Evolutionary conservation across 1,284 basidiomycete species (phyloP).

Genomic region (Porodaedalea pini): DNA sequence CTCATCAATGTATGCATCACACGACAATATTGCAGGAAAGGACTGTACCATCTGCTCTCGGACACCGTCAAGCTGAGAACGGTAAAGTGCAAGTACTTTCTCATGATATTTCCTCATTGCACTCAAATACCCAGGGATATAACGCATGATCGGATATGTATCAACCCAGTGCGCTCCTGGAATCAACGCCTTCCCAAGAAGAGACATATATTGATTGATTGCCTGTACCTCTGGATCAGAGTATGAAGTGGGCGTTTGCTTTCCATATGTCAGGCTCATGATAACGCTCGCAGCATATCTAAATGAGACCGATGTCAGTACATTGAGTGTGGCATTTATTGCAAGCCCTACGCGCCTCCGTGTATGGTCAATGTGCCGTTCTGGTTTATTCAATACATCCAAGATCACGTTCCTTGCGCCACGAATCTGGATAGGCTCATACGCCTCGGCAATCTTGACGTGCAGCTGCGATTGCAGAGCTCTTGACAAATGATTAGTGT

Average conservation of each 20-base stretch:
- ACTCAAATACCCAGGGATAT: slow-evolving; percentile 54
- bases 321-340: not conserved
- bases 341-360: slow-evolving; percentile 37
- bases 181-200: slow-evolving; percentile 48
- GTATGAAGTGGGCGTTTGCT: slow-evolving; percentile 43
- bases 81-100: slow-evolving; percentile 57
- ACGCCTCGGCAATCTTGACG: slow-evolving; percentile 42
- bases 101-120: slow-evolving; percentile 48
- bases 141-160: slow-evolving; percentile 50
- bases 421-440: slow-evolving; percentile 44
- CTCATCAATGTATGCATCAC: not conserved
- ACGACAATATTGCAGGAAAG: not conserved
- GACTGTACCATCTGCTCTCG: slow-evolving; percentile 43
- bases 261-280: slow-evolving; percentile 64
- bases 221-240: slow-evolving; percentile 55
- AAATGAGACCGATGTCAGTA: not conserved
- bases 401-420: slow-evolving; percentile 48
- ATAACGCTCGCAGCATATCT: slow-evolving; percentile 65
- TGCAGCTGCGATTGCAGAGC: slow-evolving; percentile 55
- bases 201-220: slow-evolving; percentile 45
- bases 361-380: slow-evolving; percentile 49
- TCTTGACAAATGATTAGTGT: slow-evolving; percentile 18
- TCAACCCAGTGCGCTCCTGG: slow-evolving; percentile 61
- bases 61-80: slow-evolving; percentile 45
- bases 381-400: slow-evolving; percentile 49